Conservation (phyloP, 2,329 filamentous ascomycete genomes). For the Pseudocercospora ulei region DNA sequence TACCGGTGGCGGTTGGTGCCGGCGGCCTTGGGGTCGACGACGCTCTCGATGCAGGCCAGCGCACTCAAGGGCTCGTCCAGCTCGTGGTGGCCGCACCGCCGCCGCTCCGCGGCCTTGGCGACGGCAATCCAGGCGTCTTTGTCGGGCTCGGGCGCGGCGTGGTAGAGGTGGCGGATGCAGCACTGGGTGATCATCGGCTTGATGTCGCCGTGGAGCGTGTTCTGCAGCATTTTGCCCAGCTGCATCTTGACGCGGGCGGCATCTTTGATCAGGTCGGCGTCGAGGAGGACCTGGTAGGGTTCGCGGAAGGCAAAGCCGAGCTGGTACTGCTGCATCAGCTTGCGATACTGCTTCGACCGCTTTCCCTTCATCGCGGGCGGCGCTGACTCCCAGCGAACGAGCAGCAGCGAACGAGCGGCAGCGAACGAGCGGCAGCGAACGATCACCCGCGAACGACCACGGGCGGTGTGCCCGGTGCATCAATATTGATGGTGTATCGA, state of each 20-base stretch:
- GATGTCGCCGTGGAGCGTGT: slow-evolving; percentile 76
- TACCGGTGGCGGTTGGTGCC: slow-evolving; percentile 69
- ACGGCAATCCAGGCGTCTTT: slow-evolving; percentile 57
- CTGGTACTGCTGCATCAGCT: slow-evolving; percentile 88
- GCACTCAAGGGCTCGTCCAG: slow-evolving; percentile 61
- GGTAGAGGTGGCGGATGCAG: slow-evolving; percentile 69
- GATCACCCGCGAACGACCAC: too few species aligned
- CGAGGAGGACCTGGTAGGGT: slow-evolving; percentile 86
- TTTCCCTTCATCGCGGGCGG: slow-evolving; percentile 55
- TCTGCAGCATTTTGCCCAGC: slow-evolving; percentile 62
- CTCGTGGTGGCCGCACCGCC: slow-evolving; percentile 68
- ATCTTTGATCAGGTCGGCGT: slow-evolving; percentile 83
- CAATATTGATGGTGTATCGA: too few species aligned
- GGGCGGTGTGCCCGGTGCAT: too few species aligned
- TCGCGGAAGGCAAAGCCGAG: slow-evolving; percentile 70
- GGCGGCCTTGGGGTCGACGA: slow-evolving; percentile 67
- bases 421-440: too few species aligned
- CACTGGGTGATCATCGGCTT: slow-evolving; percentile 81
- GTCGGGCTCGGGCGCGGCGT: slow-evolving; percentile 28
- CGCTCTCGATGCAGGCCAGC: slow-evolving; percentile 59
- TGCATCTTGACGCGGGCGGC: slow-evolving; percentile 83
- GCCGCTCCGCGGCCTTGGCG: slow-evolving; percentile 65
- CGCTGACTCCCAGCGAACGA: too few species aligned
- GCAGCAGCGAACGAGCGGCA: too few species aligned
- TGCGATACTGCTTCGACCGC: slow-evolving; percentile 64